A percentile compares a stretch with the other conserved stretches of the same genome.
These are phyloP conservation scores for Tulasnella sp. DNA, from an alignment of 768 basidiomycete genomes.

Conservation along the genomic window DNA sequence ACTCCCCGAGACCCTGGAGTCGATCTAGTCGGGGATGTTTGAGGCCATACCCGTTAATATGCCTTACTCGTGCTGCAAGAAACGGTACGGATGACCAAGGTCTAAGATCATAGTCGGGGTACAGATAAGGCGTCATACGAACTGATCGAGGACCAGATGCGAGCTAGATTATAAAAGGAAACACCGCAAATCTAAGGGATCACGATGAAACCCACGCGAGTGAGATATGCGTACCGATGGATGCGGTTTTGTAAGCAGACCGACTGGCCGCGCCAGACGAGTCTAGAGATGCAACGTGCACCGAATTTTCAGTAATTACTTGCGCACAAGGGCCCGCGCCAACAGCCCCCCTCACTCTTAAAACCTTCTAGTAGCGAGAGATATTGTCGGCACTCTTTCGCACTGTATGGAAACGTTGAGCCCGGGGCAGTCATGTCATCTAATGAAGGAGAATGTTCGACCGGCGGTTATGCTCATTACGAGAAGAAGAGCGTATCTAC, in stretches of 20 bases:
- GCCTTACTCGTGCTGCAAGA: conserved; percentile 15
- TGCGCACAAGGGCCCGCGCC: too few species aligned
- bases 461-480: neutral
- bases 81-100: neutral
- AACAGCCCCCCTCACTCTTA: neutral
- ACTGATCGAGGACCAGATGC: conserved; percentile 15
- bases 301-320: neutral
- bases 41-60: conserved; percentile 17
- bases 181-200: neutral
- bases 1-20: neutral
- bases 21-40: conserved; percentile 18
- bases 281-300: neutral
- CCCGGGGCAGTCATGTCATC: conserved; percentile 24
- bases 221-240: neutral
- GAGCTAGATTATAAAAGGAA: neutral
- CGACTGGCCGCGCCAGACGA: neutral
- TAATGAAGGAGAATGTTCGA: neutral
- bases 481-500: neutral
- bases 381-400: conserved; percentile 7
- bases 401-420: conserved; percentile 22
- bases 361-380: neutral
- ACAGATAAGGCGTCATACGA: neutral
- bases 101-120: too few species aligned
- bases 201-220: neutral
- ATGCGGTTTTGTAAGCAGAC: neutral